A percentile compares a stretch with the other conserved stretches of the same genome.
phyloP scores from a whole-genome alignment of 352 stramenopile species.

The Blastocystis sp. region DNA sequence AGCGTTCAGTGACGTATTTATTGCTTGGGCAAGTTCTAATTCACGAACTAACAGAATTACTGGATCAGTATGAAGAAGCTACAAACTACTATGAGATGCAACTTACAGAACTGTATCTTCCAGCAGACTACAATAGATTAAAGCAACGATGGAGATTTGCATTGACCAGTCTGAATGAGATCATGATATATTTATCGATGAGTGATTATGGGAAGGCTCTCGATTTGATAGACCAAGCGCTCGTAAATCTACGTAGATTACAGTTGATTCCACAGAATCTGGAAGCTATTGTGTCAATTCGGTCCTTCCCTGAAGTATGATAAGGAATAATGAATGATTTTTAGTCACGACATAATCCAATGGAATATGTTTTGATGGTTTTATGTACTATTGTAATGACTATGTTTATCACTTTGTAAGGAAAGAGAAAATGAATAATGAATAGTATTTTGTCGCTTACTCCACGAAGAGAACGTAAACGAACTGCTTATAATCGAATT shows the following conservation, averaged over 20 bases:
- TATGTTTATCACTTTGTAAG: not conserved
- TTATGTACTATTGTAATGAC: not conserved
- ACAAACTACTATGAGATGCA: slow-evolving; percentile 4
- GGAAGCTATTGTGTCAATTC: not conserved
- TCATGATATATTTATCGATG: slow-evolving; percentile 49
- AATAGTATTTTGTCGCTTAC: not conserved
- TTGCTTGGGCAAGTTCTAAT: not conserved
- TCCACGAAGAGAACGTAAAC: not conserved
- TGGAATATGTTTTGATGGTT: slow-evolving; percentile 46
- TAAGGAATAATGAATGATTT: not conserved
- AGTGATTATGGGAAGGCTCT: slow-evolving; percentile 10
- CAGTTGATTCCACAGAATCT: slow-evolving; percentile 23
- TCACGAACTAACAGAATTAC: not conserved
- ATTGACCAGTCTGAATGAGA: slow-evolving; percentile 1
- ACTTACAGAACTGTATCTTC: slow-evolving; percentile 7
- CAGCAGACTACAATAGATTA: not conserved
- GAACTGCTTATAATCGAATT: slow-evolving; percentile 31
- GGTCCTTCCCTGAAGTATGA: slow-evolving; percentile 25
- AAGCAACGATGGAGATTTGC: not conserved
- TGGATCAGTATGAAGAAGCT: not conserved
- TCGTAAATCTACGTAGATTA: not conserved
- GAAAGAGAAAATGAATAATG: not conserved
- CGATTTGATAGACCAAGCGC: not conserved
- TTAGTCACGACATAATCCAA: slow-evolving; percentile 22
- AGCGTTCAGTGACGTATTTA: not conserved